Percentiles rank a stretch among this genome's conserved stretches.
phyloP scores from a whole-genome alignment of 2,329 filamentous ascomycete species.

The Ceratocystis harringtonii region DNA sequence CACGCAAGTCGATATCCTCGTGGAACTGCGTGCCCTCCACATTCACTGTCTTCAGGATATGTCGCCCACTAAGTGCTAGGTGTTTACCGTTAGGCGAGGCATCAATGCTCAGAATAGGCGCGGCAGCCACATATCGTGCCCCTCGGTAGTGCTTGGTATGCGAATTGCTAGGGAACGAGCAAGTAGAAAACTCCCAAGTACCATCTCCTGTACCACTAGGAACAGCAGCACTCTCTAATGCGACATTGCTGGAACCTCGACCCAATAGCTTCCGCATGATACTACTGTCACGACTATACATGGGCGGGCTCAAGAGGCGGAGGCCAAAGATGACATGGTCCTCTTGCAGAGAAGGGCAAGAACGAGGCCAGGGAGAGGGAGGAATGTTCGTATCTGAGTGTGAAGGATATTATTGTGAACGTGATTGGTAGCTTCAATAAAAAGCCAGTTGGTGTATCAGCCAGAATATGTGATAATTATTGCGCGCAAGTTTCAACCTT shows the following conservation, averaged over 20 bases:
- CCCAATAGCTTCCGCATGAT: conserved; percentile 48
- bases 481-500: background rate
- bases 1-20: conserved; percentile 44
- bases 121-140: conserved; percentile 35
- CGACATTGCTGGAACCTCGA: conserved; percentile 34
- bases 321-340: conserved; percentile 3
- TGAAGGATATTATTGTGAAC: background rate
- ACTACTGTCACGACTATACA: conserved; percentile 27
- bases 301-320: conserved; percentile 6
- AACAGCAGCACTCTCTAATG: conserved; percentile 28
- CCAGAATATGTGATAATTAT: background rate
- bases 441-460: background rate
- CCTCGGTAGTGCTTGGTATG: conserved; percentile 43
- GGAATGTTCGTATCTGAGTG: background rate
- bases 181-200: conserved; percentile 1
- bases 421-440: background rate
- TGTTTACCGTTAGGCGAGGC: conserved; percentile 40
- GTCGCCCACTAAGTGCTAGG: conserved; percentile 43
- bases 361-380: background rate
- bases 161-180: conserved; percentile 19
- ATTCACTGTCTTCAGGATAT: conserved; percentile 45
- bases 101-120: conserved; percentile 43
- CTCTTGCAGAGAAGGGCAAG: background rate
- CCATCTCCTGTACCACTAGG: conserved; percentile 22
- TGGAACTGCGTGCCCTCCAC: conserved; percentile 39